phyloP scores from a whole-genome alignment of 768 basidiomycete genomes.

The Phallus indusiatus region DNA sequence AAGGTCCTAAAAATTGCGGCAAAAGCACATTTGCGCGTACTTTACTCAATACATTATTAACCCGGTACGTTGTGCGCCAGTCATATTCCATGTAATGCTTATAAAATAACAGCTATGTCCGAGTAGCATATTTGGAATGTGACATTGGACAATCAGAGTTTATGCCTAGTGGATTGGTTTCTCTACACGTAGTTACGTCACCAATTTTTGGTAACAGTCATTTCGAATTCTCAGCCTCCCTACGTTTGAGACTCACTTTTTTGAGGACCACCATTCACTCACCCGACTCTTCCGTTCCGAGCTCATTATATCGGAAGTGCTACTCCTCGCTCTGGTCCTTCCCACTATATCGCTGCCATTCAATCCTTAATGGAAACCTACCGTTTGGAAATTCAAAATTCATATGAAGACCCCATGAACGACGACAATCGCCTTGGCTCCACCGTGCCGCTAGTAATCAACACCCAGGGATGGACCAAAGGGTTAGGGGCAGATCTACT shows the following conservation, averaged over 20 bases:
- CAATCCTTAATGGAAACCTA: constrained; percentile 58
- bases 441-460: constrained; percentile 75
- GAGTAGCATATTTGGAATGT: constrained; percentile 88
- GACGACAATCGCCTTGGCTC: constrained; percentile 38
- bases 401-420: constrained; percentile 16
- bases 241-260: neutral
- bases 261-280: constrained; percentile 81
- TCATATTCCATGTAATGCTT: neutral
- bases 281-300: constrained; percentile 56
- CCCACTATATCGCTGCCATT: constrained; percentile 64
- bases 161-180: constrained; percentile 76
- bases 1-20: constrained; percentile 79
- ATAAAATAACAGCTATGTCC: constrained; percentile 42
- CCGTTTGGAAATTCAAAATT: constrained; percentile 55
- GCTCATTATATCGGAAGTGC: constrained; percentile 80
- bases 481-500: constrained; percentile 83
- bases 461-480: constrained; percentile 96
- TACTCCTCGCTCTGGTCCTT: constrained; percentile 68
- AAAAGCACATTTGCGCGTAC: constrained; percentile 84
- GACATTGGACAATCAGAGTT: constrained; percentile 95
- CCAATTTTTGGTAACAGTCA: constrained; percentile 56
- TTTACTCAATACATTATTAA: constrained; percentile 58
- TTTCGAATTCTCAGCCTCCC: neutral
- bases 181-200: constrained; percentile 59
- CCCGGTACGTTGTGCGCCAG: constrained; percentile 27